Evolutionary conservation across 805 yeast genomes (phyloP).

Genomic region (Ogataea trehaloabstinens): DNA sequence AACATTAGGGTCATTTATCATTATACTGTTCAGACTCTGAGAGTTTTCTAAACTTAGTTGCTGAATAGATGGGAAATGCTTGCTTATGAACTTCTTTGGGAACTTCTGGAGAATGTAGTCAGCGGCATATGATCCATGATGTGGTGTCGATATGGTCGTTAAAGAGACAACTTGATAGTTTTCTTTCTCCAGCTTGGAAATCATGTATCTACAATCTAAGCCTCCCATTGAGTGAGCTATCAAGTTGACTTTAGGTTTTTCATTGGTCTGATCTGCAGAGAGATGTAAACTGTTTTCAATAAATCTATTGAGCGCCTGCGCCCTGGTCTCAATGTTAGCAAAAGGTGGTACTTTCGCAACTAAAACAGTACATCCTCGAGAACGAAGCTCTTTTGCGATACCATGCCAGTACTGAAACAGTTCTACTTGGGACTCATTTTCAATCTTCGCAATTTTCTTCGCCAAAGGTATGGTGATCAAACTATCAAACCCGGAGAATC

Average conservation of each 20-base stretch:
- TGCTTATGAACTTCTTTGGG: slow-evolving; percentile 19
- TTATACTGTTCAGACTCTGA: slow-evolving; percentile 49
- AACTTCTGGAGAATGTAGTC: slow-evolving; percentile 49
- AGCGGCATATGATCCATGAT: slow-evolving; percentile 81
- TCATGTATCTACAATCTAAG: slow-evolving; percentile 74
- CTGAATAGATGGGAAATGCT: slow-evolving; percentile 41
- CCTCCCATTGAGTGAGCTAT: slow-evolving; percentile 97
- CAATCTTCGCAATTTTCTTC: slow-evolving; percentile 7
- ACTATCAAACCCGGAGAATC: slow-evolving; percentile 78
- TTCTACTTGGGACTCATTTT: slow-evolving; percentile 29
- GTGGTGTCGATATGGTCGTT: slow-evolving; percentile 88
- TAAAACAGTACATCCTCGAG: slow-evolving; percentile 63
- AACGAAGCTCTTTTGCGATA: slow-evolving; percentile 56
- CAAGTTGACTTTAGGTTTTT: slow-evolving; percentile 57
- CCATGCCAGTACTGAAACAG: slow-evolving; percentile 82
- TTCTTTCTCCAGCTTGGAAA: slow-evolving; percentile 48
- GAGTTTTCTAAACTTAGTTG: slow-evolving; percentile 63
- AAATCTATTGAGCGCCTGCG: slow-evolving; percentile 51
- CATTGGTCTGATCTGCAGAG: slow-evolving; percentile 18
- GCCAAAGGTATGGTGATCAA: slow-evolving; percentile 38
- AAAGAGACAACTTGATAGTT: slow-evolving; percentile 64
- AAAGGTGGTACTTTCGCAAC: slow-evolving; percentile 82
- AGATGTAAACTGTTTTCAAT: slow-evolving; percentile 29
- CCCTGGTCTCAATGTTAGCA: slow-evolving; percentile 71
- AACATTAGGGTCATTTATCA: slow-evolving; percentile 58